Base-by-base conservation (phyloP, 139 green algal genomes). In the Nannochloris sp. region DNA sequence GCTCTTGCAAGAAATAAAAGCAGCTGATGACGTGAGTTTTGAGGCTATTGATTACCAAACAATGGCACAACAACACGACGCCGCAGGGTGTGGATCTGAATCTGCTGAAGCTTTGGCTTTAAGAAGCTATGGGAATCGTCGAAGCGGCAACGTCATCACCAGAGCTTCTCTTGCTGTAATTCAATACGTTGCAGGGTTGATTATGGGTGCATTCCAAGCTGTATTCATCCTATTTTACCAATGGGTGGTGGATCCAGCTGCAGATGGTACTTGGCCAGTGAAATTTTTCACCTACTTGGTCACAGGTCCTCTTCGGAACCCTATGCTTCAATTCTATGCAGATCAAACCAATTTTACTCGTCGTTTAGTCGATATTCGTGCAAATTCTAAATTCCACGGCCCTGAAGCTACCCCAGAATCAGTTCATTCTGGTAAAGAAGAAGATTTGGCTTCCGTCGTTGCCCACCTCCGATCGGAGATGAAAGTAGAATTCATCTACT, bases 311-410 rank as follows among this genome's bases (percentile, higher is more conserved):
- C 67, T 95, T 48, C 76, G 68, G 31, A 73, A 72, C 12, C 35
- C 76, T 29, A 80, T 96, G 80, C 69, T 96, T 27, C 74, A 80
- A 27, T 96, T 95, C 70, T 93, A 81, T 60, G 81, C 82, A 1
- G 77, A 74, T 13, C 87, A 82, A 15, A 87, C 83, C 8, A 88
- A 95, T 78, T 96, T 96, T 86, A 95, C 86, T 10, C 79, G 87
- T n/a, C 75, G 90, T 9, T 78, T 96, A 31, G 85, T 76, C 10
- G 79, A 67, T 42, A 75, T 95, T 19, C 69, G 71, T 10, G 90
- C 90, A 68, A 96, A 96, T 64, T 71, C 68, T 45, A 96, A 96
- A 78, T 95, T 96, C 59, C 81, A 64, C 19, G 72, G 71, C 6
- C 77, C 79, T 34, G 42, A 71, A 61, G 69, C 83, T 37, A 77